phyloP scores from a whole-genome alignment of 2,329 filamentous ascomycete species.

The Alternaria atra region DNA sequence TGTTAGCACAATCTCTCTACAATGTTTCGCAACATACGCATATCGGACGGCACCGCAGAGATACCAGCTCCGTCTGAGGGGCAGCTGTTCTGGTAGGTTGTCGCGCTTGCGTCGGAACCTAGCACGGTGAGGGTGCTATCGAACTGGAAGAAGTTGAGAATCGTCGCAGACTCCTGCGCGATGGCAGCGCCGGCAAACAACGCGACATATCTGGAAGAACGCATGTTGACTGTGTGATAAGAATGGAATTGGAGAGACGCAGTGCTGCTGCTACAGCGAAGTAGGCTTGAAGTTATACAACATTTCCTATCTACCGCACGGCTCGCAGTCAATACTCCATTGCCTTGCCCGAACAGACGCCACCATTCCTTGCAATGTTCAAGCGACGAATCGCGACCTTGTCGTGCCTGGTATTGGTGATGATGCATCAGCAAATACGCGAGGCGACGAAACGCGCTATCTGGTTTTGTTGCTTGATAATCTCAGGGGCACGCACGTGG shows the following conservation, averaged over 20 bases:
- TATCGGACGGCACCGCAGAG: constrained; percentile 14
- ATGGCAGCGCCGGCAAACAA: constrained; percentile 29
- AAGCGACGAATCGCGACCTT: constrained; percentile 6
- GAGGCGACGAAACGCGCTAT: constrained; percentile 5
- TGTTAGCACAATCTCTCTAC: not conserved
- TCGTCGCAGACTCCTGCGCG: constrained; percentile 28
- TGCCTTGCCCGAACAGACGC: not conserved
- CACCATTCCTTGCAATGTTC: constrained; percentile 2
- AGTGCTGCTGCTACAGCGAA: not conserved
- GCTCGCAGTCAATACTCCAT: not conserved
- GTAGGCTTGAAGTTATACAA: not conserved
- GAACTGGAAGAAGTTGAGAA: constrained; percentile 25
- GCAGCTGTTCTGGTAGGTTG: constrained; percentile 35
- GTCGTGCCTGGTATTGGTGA: constrained; percentile 4
- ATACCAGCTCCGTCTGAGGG: constrained; percentile 20
- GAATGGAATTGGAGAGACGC: not conserved
- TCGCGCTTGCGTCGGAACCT: constrained; percentile 30
- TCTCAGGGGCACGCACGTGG: constrained; percentile 6
- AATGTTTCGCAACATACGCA: not conserved
- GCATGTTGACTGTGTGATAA: constrained; percentile 24
- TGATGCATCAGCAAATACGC: constrained; percentile 15
- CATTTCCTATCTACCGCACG: not conserved
- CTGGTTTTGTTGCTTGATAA: constrained; percentile 5
- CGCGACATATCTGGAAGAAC: constrained; percentile 23
- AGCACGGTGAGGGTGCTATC: constrained; percentile 29